These are phyloP conservation scores for Skeletonema marinoi DNA, from an alignment of 108 stramenopile species.

Conservation along the genomic window DNA sequence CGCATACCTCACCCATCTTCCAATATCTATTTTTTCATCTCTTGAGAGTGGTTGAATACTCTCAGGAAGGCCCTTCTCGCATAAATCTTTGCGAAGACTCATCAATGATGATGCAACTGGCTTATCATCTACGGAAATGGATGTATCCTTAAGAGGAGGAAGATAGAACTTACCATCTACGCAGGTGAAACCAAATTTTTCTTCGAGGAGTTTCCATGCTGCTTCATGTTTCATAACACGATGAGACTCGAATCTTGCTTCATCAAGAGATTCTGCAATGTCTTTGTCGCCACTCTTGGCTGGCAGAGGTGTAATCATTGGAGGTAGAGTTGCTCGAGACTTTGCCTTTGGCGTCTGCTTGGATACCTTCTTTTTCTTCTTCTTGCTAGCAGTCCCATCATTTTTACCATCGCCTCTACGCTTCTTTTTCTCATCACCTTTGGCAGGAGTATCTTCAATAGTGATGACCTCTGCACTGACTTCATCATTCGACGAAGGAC, in stretches of 20 bases:
- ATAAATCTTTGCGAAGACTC: neutral
- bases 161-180: neutral
- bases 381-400: neutral
- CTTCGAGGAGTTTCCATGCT: neutral
- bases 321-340: neutral
- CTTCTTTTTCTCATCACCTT: neutral
- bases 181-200: neutral
- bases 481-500: neutral
- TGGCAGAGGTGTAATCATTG: neutral
- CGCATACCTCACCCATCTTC: neutral
- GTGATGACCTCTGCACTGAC: neutral
- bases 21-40: neutral
- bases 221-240: neutral
- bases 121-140: neutral
- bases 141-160: neutral
- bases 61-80: neutral
- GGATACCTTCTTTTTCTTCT: neutral
- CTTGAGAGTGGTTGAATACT: neutral
- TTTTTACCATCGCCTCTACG: neutral
- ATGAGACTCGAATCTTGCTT: neutral
- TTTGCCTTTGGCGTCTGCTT: neutral
- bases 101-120: conserved; percentile 1
- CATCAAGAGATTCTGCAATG: neutral
- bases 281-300: neutral
- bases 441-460: neutral